A percentile compares a stretch with the other conserved stretches of the same genome.
Evolutionary conservation across 306 rosid species (phyloP).

Genomic region (Geum urbanum): DNA sequence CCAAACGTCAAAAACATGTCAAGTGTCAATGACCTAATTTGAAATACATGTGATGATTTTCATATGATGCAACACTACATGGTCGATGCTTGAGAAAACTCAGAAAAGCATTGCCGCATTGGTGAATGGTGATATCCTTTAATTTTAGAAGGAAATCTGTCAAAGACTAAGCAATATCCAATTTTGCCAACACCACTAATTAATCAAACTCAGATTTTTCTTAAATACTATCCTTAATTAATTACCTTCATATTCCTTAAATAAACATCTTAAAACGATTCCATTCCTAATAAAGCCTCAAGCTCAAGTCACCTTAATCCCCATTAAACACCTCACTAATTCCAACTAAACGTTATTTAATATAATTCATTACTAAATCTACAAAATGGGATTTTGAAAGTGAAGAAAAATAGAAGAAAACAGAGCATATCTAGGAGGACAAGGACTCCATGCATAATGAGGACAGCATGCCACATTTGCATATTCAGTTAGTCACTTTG

Average conservation of each 20-base stretch:
- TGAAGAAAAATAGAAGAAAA: neutral
- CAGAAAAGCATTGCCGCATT: too few relatives aligned
- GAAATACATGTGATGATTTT: too few relatives aligned
- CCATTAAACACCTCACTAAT: neutral
- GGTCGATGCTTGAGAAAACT: too few relatives aligned
- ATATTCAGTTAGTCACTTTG: neutral
- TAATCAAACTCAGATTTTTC: neutral
- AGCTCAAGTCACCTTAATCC: neutral
- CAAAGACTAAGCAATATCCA: neutral
- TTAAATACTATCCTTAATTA: neutral
- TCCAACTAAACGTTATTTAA: neutral
- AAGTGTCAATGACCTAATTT: too few relatives aligned
- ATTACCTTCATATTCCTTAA: neutral
- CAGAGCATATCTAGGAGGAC: too few relatives aligned
- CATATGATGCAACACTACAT: too few relatives aligned
- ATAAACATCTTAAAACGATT: neutral
- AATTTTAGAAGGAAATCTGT: too few relatives aligned
- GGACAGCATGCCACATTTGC: neutral
- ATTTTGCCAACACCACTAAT: neutral
- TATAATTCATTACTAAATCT: neutral
- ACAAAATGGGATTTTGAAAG: neutral
- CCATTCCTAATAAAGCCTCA: neutral
- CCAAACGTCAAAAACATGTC: too few relatives aligned
- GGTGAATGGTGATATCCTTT: too few relatives aligned
- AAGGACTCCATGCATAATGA: neutral